phyloP scores from a whole-genome alignment of 148 eudicot genomes.

The Agrostemma githago region DNA sequence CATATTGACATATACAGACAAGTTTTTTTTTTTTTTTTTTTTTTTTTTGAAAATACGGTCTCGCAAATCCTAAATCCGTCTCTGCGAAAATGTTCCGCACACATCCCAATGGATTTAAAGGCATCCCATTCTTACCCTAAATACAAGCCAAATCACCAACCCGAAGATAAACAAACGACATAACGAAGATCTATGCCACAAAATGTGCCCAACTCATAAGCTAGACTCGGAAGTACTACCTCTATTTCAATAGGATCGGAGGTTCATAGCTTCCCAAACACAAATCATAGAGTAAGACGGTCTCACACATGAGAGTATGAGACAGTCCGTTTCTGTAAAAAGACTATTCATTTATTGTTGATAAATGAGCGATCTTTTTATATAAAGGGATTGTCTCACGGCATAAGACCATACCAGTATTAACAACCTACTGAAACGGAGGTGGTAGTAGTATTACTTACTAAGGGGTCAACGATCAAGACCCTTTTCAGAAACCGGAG shows the following conservation, averaged over 20 bases:
- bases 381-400: background rate
- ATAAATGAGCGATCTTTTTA: no score
- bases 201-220: background rate
- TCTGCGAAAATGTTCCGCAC: background rate
- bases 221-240: background rate
- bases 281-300: no score
- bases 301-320: no score
- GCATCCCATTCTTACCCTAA: background rate
- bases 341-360: no score
- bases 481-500: conserved; percentile 7
- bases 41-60: background rate
- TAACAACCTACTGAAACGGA: background rate
- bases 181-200: background rate
- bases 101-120: background rate
- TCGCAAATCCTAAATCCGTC: background rate
- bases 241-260: background rate
- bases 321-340: no score
- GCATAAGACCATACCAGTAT: no score
- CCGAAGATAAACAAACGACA: background rate
- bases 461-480: conserved; percentile 15
- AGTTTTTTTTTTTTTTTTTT: no score
- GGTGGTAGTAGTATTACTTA: background rate
- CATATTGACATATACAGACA: conserved; percentile 15
- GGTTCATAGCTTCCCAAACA: background rate
- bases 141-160: background rate